Evolutionary conservation across 139 green algal species (phyloP), one percentile per base, ranked within the genome.

Genomic region (Coelastrella sp.): DNA sequence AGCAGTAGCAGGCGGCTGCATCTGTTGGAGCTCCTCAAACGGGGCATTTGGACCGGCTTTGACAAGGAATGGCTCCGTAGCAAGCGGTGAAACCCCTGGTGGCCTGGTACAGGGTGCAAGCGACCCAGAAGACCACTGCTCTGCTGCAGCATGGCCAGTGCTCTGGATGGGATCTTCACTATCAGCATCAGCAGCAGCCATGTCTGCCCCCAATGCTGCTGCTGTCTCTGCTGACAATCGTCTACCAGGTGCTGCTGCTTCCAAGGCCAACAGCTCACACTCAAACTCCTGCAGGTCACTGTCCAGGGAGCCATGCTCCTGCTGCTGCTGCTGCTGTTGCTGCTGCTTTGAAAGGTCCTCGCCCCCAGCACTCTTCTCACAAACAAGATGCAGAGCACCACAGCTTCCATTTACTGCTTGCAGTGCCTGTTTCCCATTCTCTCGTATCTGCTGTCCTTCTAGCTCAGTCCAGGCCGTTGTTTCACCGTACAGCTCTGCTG

Each of bases 321-420:
- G 72, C 43, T 79, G 72, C 72, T 43, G 72, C 72, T 77, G 17
- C 9, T 71, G 64, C 64, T 74, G 32, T 48, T 74, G 64, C 64
- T 74, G 66, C 66, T 74, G 66, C 35, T 74, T n/a, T n/a, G n/a
- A n/a, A n/a, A n/a, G n/a, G n/a, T n/a, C n/a, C n/a, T n/a, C n/a
- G n/a, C n/a, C n/a, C n/a, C n/a, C n/a, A n/a, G n/a, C n/a, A n/a
- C n/a, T n/a, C n/a, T n/a, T n/a, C n/a, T n/a, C n/a, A n/a, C n/a
- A n/a, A n/a, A n/a, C n/a, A n/a, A n/a, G n/a, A n/a, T n/a, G n/a
- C n/a, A n/a, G n/a, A 5, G 1, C 5, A 6, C 62, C 7, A 27
- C 4, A 41, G 62, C 62, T 71, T n/a, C 62, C 23, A 32, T 23
- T 71, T 32, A 6, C 57, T 30, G 57, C 57, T 32, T 66, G 21